Base-by-base conservation (phyloP, 2,329 filamentous ascomycete species). In the Diplocarpon mali region DNA sequence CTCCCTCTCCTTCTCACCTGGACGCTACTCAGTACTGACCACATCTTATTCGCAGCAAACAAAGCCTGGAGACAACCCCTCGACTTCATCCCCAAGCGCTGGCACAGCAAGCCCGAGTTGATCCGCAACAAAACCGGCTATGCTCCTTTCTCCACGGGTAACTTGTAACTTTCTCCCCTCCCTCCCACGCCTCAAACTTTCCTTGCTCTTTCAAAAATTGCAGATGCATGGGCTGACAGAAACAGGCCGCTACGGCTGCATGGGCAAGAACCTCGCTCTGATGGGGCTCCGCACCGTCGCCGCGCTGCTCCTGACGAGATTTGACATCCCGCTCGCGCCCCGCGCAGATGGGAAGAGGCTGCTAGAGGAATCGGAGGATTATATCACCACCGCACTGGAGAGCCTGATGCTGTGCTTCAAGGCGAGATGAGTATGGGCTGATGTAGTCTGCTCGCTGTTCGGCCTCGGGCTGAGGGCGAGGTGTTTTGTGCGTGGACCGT, bases 101-200 rank as follows among this genome's bases (percentile, higher is more conserved):
- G 55, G 32, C 46, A 54, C 15, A 53, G 52, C 2, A 46, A 45
- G 12, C 48, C 53, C 9, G 49, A 52, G n/a, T 13, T 56, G 12
- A 46, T 56, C 9, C 35, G 40, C 7, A 51, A 62, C 16, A 55
- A 53, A 14, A 42, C 49, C 1, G 53, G 48, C 1, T 61, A 57
- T 41, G 49, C 53, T 1, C 59, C 60, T 2, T 63, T 62, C 28
- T 55, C 53, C n/a, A n/a, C n/a, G n/a, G n/a, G n/a, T n/a, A n/a
- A n/a, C n/a, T n/a, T n/a, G n/a, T n/a, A n/a, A n/a, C n/a, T n/a
- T n/a, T n/a, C n/a, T n/a, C n/a, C n/a, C n/a, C n/a, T n/a, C n/a
- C n/a, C n/a, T n/a, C n/a, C n/a, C n/a, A n/a, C n/a, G n/a, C n/a
- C n/a, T n/a, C n/a, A n/a, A n/a, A n/a, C n/a, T n/a, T n/a, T n/a